Conservation (phyloP, 495 filamentous ascomycete species). For the Annulohypoxylon stygium region DNA sequence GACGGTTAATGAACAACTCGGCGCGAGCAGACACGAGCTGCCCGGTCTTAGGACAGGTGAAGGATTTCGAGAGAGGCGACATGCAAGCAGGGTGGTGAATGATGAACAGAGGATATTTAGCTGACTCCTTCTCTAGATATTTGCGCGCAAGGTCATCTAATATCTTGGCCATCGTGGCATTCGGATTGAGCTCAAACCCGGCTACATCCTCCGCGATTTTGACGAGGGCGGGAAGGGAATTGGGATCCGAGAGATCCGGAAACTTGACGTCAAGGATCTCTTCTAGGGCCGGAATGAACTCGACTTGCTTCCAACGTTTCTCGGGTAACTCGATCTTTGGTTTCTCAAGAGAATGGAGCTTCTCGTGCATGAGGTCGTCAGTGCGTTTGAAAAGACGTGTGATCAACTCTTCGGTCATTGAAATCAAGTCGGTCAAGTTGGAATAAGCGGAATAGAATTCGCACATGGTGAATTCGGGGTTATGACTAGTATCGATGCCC, state of each 20-base stretch:
- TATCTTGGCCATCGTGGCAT: constrained; percentile 78
- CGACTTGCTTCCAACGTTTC: constrained; percentile 69
- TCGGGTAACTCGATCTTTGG: constrained; percentile 63
- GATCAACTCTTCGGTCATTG: constrained; percentile 77
- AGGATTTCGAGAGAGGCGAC: constrained; percentile 92
- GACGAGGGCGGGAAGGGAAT: constrained; percentile 69
- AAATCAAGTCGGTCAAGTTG: constrained; percentile 80
- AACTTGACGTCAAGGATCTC: constrained; percentile 70
- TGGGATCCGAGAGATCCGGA: constrained; percentile 71
- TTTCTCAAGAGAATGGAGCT: constrained; percentile 60
- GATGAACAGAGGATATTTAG: constrained; percentile 83
- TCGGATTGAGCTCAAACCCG: constrained; percentile 63
- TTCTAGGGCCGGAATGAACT: constrained; percentile 88
- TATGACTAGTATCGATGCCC: constrained; percentile 92
- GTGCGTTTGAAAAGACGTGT: constrained; percentile 68
- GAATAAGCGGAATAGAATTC: constrained; percentile 95
- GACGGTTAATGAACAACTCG: constrained; percentile 85
- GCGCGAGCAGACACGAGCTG: constrained; percentile 80
- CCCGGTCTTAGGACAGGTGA: constrained; percentile 68
- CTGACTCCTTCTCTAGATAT: constrained; percentile 79
- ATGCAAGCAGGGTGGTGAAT: constrained; percentile 91
- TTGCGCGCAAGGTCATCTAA: constrained; percentile 82
- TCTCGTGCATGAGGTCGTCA: constrained; percentile 60
- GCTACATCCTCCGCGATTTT: constrained; percentile 67
- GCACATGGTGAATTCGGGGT: constrained; percentile 96